Conservation (phyloP, 805 yeast species). For the Saccharomycopsis oosterbeekiorum region DNA sequence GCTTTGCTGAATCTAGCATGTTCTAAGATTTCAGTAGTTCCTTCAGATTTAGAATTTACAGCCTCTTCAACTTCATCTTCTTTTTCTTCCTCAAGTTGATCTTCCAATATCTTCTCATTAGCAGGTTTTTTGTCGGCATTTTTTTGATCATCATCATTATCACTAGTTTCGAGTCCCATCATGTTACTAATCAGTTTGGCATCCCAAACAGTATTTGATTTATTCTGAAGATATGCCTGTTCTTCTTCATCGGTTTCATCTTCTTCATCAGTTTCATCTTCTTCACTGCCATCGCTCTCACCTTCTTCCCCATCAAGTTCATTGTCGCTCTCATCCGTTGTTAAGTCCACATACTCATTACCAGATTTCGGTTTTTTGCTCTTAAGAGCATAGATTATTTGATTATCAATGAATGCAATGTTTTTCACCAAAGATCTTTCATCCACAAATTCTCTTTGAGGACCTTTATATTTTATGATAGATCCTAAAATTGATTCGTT, state of each 20-base stretch:
- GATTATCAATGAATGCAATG: slow-evolving; percentile 38
- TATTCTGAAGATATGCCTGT: slow-evolving; percentile 1
- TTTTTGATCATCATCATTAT: neutral
- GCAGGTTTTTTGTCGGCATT: neutral
- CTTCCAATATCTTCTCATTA: neutral
- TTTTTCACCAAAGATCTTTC: slow-evolving; percentile 56
- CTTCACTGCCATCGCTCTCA: neutral
- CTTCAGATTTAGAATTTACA: neutral
- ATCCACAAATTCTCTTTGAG: slow-evolving; percentile 66
- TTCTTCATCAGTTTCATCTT: slow-evolving; percentile 20
- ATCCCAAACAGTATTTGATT: neutral
- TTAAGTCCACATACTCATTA: slow-evolving; percentile 1
- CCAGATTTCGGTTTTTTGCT: neutral
- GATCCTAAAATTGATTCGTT: slow-evolving; percentile 74
- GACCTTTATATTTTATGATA: slow-evolving; percentile 65
- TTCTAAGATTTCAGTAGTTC: neutral
- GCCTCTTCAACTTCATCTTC: neutral
- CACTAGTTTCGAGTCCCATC: neutral
- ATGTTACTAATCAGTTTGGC: neutral
- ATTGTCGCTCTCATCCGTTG: neutral
- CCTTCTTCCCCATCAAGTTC: neutral
- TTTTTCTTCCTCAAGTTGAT: neutral
- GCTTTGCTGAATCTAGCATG: neutral
- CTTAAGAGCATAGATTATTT: slow-evolving; percentile 20
- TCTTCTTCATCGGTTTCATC: slow-evolving; percentile 22